Evolutionary conservation across 2,329 filamentous ascomycete genomes (phyloP).

Genomic region (Cladorrhinum sp.): DNA sequence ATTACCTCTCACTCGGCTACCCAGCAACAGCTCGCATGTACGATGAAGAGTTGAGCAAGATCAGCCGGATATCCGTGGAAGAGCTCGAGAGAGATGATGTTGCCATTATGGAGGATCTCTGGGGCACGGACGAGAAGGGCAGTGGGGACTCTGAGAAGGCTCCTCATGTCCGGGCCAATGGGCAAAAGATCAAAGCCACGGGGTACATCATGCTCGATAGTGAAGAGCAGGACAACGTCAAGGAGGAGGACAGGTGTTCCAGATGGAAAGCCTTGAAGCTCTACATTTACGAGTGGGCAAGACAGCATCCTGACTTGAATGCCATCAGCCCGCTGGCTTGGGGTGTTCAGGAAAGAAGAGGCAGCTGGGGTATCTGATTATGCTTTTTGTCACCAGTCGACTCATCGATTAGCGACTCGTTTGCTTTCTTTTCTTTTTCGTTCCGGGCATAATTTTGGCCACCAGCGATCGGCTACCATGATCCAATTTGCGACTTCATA

Average conservation of each 20-base stretch:
- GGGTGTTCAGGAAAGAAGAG: conserved; percentile 64
- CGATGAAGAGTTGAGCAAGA: conserved; percentile 81
- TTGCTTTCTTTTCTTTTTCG: conserved; percentile 10
- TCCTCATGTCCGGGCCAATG: background rate
- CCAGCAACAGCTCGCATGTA: conserved; percentile 79
- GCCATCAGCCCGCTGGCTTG: conserved; percentile 59
- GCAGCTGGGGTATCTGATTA: conserved; percentile 67
- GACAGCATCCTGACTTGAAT: conserved; percentile 75
- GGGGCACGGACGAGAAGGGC: conserved; percentile 20
- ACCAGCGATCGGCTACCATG: background rate
- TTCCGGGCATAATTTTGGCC: background rate
- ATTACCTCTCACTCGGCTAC: conserved; percentile 91
- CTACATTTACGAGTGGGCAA: conserved; percentile 87
- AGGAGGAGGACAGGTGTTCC: conserved; percentile 54
- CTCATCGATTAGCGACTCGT: no score
- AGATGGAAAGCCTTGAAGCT: conserved; percentile 80
- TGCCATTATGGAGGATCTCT: conserved; percentile 41
- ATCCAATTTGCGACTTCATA: background rate
- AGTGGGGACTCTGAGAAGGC: background rate
- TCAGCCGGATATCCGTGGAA: conserved; percentile 65
- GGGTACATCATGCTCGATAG: conserved; percentile 73
- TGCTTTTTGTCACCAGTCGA: background rate
- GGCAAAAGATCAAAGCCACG: conserved; percentile 49
- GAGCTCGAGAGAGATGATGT: conserved; percentile 73
- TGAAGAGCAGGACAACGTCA: conserved; percentile 36